Evolutionary conservation across 805 yeast genomes (phyloP).

Genomic region (Metschnikowia baotianmanensis): DNA sequence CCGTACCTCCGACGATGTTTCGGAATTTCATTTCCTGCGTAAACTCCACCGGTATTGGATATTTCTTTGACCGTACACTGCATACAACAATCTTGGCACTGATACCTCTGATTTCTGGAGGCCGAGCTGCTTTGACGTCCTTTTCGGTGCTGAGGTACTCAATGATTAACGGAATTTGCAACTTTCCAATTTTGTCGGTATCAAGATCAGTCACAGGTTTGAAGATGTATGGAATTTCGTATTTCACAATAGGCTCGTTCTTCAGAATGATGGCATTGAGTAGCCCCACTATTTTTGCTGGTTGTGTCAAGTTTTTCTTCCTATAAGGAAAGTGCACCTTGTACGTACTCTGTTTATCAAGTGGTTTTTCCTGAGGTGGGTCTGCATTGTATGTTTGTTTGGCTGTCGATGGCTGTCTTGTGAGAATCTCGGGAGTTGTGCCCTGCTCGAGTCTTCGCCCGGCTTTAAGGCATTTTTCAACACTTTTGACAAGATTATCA

Average conservation of each 20-base stretch:
- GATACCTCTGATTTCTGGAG: slow-evolving; percentile 18
- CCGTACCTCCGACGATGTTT: slow-evolving; percentile 15
- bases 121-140: slow-evolving; percentile 8
- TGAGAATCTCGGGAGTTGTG: not conserved
- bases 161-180: slow-evolving; percentile 8
- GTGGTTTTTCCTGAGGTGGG: not conserved
- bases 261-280: slow-evolving; percentile 19
- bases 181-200: slow-evolving; percentile 1
- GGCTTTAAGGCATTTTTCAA: slow-evolving; percentile 8
- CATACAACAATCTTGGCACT: slow-evolving; percentile 17
- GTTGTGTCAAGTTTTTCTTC: slow-evolving; percentile 23
- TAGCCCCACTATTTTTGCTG: slow-evolving; percentile 24
- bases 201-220: not conserved
- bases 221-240: slow-evolving; percentile 12
- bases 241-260: slow-evolving; percentile 15
- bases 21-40: slow-evolving; percentile 17
- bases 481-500: slow-evolving; percentile 18
- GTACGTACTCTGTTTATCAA: slow-evolving; percentile 5
- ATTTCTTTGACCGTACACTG: slow-evolving; percentile 27
- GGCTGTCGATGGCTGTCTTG: slow-evolving; percentile 15
- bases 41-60: slow-evolving; percentile 24
- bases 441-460: slow-evolving; percentile 11
- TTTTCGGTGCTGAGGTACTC: slow-evolving; percentile 8
- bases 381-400: slow-evolving; percentile 17
- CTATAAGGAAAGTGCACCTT: slow-evolving; percentile 21